Evolutionary conservation across 1,284 basidiomycete genomes (phyloP).

Genomic region (Sparassis latifolia): DNA sequence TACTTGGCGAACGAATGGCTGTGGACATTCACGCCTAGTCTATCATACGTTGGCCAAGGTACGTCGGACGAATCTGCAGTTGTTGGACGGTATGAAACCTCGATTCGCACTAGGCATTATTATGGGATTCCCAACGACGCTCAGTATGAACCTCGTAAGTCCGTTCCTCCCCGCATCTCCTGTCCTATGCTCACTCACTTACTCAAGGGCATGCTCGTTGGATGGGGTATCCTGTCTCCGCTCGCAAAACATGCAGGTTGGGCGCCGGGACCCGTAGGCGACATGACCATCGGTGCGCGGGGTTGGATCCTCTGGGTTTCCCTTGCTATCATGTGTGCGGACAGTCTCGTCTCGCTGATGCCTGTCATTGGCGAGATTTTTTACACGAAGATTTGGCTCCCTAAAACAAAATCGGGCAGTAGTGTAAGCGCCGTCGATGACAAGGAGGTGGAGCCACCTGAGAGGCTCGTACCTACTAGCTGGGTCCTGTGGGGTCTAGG

Average conservation of each 20-base stretch:
- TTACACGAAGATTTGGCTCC: slow-evolving; percentile 15
- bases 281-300: slow-evolving; percentile 78
- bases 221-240: slow-evolving; percentile 90
- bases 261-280: slow-evolving; percentile 86
- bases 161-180: neutral
- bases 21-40: slow-evolving; percentile 91
- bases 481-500: slow-evolving; percentile 76
- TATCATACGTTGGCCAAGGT: slow-evolving; percentile 91
- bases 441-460: slow-evolving; percentile 72
- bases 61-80: slow-evolving; percentile 8
- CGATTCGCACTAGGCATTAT: slow-evolving; percentile 66
- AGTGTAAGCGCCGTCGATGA: slow-evolving; percentile 31
- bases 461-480: slow-evolving; percentile 72
- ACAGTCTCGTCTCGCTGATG: slow-evolving; percentile 80
- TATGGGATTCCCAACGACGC: slow-evolving; percentile 93
- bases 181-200: neutral
- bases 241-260: slow-evolving; percentile 77
- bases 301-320: slow-evolving; percentile 96
- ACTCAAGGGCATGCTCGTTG: slow-evolving; percentile 83
- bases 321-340: slow-evolving; percentile 91
- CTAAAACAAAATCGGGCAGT: slow-evolving; percentile 1
- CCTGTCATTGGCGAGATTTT: slow-evolving; percentile 53
- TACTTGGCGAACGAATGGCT: slow-evolving; percentile 86
- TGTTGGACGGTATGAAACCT: neutral
- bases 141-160: slow-evolving; percentile 85